Evolutionary conservation across 148 eudicot genomes (phyloP).

Genomic region (Nyssa sinensis): DNA sequence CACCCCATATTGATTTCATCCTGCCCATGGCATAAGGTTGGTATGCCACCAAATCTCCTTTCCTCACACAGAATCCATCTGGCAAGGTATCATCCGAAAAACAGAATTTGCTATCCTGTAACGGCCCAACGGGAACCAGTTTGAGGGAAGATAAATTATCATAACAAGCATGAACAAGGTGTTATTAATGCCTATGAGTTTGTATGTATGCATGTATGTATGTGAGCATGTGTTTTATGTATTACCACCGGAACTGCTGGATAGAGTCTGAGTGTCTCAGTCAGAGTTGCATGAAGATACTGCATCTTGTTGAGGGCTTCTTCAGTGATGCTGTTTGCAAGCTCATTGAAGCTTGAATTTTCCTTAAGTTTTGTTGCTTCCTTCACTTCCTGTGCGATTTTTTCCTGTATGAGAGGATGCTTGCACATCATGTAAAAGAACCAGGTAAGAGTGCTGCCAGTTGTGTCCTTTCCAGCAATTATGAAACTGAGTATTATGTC

Average conservation of each 20-base stretch:
- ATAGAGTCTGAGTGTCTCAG: constrained; percentile 38
- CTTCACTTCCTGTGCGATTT: constrained; percentile 27
- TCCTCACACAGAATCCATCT: constrained; percentile 30
- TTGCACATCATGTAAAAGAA: constrained; percentile 41
- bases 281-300: constrained; percentile 38
- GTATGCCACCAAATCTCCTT: constrained; percentile 24
- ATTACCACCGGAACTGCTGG: constrained; percentile 40
- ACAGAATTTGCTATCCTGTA: constrained; percentile 29
- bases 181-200: no score
- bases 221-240: neutral
- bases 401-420: constrained; percentile 28
- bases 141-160: no score
- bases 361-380: constrained; percentile 7
- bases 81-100: constrained; percentile 35
- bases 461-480: constrained; percentile 45
- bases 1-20: constrained; percentile 37
- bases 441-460: constrained; percentile 39
- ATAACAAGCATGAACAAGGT: no score
- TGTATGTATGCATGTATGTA: neutral
- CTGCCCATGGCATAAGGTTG: constrained; percentile 40
- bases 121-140: no score
- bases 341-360: constrained; percentile 16
- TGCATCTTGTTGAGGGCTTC: constrained; percentile 38
- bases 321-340: constrained; percentile 17
- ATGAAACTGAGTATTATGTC: constrained; percentile 41